A percentile compares a stretch with the other conserved stretches of the same genome.
These are phyloP conservation scores for Dendrostoma leiphaemia DNA, from an alignment of 2,329 filamentous ascomycete species.

Conservation along the genomic window DNA sequence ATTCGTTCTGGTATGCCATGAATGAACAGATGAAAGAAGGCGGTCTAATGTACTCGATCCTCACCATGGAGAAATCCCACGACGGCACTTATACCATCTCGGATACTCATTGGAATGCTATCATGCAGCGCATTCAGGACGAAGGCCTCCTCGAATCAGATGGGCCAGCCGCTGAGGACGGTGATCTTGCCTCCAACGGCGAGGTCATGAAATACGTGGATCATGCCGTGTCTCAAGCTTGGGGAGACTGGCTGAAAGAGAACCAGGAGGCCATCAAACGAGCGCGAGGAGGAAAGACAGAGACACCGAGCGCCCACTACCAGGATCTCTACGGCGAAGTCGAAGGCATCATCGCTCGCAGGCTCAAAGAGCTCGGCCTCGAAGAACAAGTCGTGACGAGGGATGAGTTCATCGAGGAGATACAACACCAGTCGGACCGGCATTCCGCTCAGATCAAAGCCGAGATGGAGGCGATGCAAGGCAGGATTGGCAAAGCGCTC, in stretches of 20 bases:
- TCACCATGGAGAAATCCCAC: constrained; percentile 42
- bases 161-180: background rate
- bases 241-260: constrained; percentile 51
- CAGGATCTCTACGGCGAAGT: constrained; percentile 25
- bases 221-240: constrained; percentile 37
- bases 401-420: constrained; percentile 46
- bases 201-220: constrained; percentile 18
- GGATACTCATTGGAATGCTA: constrained; percentile 45
- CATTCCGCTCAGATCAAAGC: constrained; percentile 38
- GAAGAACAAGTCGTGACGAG: constrained; percentile 41
- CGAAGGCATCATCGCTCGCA: constrained; percentile 32
- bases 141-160: constrained; percentile 27
- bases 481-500: constrained; percentile 22
- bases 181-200: background rate
- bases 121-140: constrained; percentile 39
- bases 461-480: constrained; percentile 38
- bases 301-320: constrained; percentile 3
- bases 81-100: constrained; percentile 39
- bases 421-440: constrained; percentile 37
- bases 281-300: background rate
- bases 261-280: constrained; percentile 38
- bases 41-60: constrained; percentile 33
- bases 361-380: constrained; percentile 19
- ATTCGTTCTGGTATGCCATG: constrained; percentile 66
- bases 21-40: constrained; percentile 51